Conservation (phyloP, 2,329 filamentous ascomycete genomes). For the Lachnellula willkommii region DNA sequence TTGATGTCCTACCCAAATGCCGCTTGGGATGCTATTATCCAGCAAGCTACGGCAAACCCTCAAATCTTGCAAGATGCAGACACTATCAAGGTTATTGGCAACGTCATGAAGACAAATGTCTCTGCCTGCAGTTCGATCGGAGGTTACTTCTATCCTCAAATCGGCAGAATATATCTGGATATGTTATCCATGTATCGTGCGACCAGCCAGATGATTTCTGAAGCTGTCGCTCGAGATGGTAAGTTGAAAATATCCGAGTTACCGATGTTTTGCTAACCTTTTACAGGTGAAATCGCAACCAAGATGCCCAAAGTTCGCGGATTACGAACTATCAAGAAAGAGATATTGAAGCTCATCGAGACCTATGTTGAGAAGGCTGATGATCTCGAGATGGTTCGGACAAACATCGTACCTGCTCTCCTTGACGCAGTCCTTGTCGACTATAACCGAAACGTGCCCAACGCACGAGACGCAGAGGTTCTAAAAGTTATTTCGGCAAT, state of each 20-base stretch:
- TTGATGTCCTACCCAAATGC: slow-evolving; percentile 90
- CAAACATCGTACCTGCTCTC: slow-evolving; percentile 91
- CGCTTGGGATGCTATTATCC: slow-evolving; percentile 94
- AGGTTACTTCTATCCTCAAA: slow-evolving; percentile 95
- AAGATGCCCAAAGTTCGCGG: slow-evolving; percentile 97
- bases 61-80: slow-evolving; percentile 84
- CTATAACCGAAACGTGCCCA: slow-evolving; percentile 94
- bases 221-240: slow-evolving; percentile 83
- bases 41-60: slow-evolving; percentile 77
- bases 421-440: slow-evolving; percentile 90
- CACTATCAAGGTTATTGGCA: slow-evolving; percentile 97
- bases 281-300: slow-evolving; percentile 76
- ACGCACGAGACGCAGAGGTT: slow-evolving; percentile 93
- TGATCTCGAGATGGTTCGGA: slow-evolving; percentile 86
- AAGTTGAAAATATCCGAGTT: slow-evolving; percentile 25
- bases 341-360: slow-evolving; percentile 96
- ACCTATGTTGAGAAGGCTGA: slow-evolving; percentile 98
- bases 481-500: slow-evolving; percentile 97
- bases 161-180: slow-evolving; percentile 94
- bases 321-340: slow-evolving; percentile 96
- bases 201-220: slow-evolving; percentile 92
- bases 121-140: slow-evolving; percentile 97
- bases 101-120: slow-evolving; percentile 99
- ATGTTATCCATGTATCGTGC: slow-evolving; percentile 99
- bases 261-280: slow-evolving; percentile 30